phyloP scores from a whole-genome alignment of 2,329 filamentous ascomycete species.

The Xylaria sp. region DNA sequence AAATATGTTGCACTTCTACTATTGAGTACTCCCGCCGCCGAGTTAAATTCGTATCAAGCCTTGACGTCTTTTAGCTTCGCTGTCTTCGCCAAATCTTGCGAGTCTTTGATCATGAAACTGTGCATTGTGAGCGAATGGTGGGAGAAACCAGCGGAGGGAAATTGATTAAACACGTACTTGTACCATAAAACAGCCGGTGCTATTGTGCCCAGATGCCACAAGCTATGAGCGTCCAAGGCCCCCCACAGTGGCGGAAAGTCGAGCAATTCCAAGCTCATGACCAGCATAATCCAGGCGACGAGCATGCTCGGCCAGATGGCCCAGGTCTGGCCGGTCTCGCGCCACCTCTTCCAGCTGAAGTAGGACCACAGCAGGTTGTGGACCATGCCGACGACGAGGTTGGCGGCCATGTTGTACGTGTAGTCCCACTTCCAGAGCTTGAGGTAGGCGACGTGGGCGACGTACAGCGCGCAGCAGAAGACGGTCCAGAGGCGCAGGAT shows the following conservation, averaged over 20 bases:
- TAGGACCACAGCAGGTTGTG: slow-evolving; percentile 88
- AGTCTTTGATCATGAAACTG: slow-evolving; percentile 88
- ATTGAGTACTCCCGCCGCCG: background rate
- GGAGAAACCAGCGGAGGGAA: no score
- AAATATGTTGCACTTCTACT: background rate
- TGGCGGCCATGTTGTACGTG: slow-evolving; percentile 97
- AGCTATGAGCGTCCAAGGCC: slow-evolving; percentile 88
- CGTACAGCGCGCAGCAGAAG: slow-evolving; percentile 77
- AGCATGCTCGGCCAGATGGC: slow-evolving; percentile 89
- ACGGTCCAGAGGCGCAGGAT: slow-evolving; percentile 79
- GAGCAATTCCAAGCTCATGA: slow-evolving; percentile 94
- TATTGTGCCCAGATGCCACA: slow-evolving; percentile 97
- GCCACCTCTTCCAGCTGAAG: slow-evolving; percentile 82
- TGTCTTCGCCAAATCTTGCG: slow-evolving; percentile 77
- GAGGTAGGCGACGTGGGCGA: slow-evolving; percentile 82
- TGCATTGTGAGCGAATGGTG: slow-evolving; percentile 29
- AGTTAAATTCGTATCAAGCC: slow-evolving; percentile 57
- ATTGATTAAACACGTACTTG: slow-evolving; percentile 73
- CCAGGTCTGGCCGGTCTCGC: slow-evolving; percentile 78
- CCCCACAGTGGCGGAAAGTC: slow-evolving; percentile 90
- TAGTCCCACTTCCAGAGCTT: slow-evolving; percentile 93
- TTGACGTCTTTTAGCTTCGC: slow-evolving; percentile 70
- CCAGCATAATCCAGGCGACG: slow-evolving; percentile 89
- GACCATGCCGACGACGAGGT: slow-evolving; percentile 81
- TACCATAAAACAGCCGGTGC: slow-evolving; percentile 91